phyloP scores from a whole-genome alignment of 2,329 filamentous ascomycete species.

The Mollisia scopiformis region DNA sequence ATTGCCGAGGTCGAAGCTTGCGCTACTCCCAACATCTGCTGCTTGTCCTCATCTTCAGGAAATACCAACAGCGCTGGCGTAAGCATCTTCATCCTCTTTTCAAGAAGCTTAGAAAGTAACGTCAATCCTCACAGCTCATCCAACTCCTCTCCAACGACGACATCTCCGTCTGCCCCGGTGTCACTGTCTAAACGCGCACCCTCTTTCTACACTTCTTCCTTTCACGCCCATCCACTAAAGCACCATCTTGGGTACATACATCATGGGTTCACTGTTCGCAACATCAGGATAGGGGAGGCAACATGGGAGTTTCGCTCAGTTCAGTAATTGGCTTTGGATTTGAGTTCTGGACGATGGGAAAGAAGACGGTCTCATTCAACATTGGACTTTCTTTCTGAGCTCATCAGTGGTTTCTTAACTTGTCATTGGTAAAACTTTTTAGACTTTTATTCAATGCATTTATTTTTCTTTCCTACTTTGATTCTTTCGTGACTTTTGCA shows the following conservation, averaged over 20 bases:
- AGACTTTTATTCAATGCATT: neutral
- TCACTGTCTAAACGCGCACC: neutral
- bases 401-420: neutral
- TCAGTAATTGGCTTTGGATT: neutral
- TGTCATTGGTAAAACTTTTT: neutral
- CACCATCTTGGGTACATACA: neutral
- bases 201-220: neutral
- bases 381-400: conserved; percentile 8
- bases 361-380: conserved; percentile 15
- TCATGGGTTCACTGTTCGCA: neutral
- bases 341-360: neutral
- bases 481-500: no score
- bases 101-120: no score
- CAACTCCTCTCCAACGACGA: conserved; percentile 1
- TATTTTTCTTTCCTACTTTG: neutral
- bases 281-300: neutral
- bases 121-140: neutral
- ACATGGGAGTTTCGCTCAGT: neutral
- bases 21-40: conserved; percentile 4
- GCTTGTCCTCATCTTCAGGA: conserved; percentile 1
- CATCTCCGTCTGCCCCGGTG: conserved; percentile 11
- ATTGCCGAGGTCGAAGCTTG: neutral
- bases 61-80: neutral
- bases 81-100: neutral
- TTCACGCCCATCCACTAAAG: neutral